Evolutionary conservation across 768 basidiomycete genomes (phyloP), one percentile per base, ranked within the genome.

Genomic region (Vararia minispora): DNA sequence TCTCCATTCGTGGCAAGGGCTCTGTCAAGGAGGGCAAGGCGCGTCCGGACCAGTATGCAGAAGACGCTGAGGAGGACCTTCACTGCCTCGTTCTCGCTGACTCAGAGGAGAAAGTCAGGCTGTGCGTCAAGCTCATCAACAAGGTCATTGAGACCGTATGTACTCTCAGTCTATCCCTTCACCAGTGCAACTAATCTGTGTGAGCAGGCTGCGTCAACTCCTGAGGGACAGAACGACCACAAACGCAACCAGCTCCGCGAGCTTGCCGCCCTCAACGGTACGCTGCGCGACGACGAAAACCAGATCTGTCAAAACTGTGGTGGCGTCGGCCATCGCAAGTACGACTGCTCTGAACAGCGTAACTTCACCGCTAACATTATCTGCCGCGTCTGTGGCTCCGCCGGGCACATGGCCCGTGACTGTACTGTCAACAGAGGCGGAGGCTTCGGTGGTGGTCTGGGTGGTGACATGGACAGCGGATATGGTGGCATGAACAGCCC

Each of bases 331-430:
- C 92, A 97, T 57, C 83, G 94, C 62, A 92, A 97, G 76, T 98
- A 90, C 66, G 95, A 98, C 61, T 99, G 95, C 59, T 91, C 92
- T 13, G 89, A 97, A 64, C 89, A 95, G 61, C 80, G 86, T 60
- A 95, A 95, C 66, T 98, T 91, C 66, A 92, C 89, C 50, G 95
- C 95, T 65, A 94, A 94, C 68, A 92, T 99, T 67, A 94, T 97
- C 56, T 99, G 95, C 71, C 91, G 90, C 55, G 78, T 92, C 53
- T 99, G 95, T 60, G 94, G 94, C 45, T 92, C 89, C 53, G 90
- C 91, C 28, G 94, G 95, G 26, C 94, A 98, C 64, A 97, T 99
- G 94, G 94, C 92, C 35, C 81, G 92, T 50, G 94, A 98, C 63
- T 98, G 94, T 59, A 86, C 88, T 33, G 83, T 87, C 56, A 86